These are phyloP conservation scores for Eucalyptus coolabah DNA, from an alignment of 345 rosid species.

Conservation along the genomic window DNA sequence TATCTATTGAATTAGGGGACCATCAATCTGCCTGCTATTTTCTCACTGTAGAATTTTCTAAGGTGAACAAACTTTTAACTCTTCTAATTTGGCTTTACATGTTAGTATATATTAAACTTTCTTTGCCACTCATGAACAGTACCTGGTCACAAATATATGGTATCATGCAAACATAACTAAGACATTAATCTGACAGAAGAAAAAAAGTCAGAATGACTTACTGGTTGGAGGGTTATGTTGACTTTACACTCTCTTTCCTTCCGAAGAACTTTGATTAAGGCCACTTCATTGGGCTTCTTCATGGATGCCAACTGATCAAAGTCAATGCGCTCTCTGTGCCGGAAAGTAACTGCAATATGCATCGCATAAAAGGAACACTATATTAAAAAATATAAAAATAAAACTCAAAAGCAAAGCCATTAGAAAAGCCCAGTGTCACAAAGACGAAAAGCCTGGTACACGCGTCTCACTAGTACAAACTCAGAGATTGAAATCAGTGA, in stretches of 20 bases:
- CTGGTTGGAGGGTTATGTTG: conserved; percentile 42
- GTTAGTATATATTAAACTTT: not conserved
- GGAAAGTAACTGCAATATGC: conserved; percentile 56
- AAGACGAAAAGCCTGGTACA: not conserved
- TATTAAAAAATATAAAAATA: not conserved
- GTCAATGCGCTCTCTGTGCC: conserved; percentile 69
- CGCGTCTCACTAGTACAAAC: not conserved
- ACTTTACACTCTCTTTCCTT: conserved; percentile 30
- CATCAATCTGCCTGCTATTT: not conserved
- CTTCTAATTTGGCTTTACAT: not conserved
- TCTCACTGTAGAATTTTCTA: not conserved
- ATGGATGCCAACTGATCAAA: conserved; percentile 85
- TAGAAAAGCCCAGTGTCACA: not conserved
- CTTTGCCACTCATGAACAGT: not conserved
- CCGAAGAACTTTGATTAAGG: conserved; percentile 50
- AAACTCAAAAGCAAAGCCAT: not conserved
- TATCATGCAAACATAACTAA: not conserved
- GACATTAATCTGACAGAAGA: not conserved
- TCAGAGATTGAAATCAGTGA: not conserved
- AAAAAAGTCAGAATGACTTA: conserved; percentile 20
- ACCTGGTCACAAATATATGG: not conserved
- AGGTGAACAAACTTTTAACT: not conserved
- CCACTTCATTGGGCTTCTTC: conserved; percentile 76
- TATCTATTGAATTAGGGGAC: not conserved
- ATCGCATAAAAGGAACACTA: not conserved